Conservation (phyloP, 257 asterid genomes). For the Paulownia fortunei region DNA sequence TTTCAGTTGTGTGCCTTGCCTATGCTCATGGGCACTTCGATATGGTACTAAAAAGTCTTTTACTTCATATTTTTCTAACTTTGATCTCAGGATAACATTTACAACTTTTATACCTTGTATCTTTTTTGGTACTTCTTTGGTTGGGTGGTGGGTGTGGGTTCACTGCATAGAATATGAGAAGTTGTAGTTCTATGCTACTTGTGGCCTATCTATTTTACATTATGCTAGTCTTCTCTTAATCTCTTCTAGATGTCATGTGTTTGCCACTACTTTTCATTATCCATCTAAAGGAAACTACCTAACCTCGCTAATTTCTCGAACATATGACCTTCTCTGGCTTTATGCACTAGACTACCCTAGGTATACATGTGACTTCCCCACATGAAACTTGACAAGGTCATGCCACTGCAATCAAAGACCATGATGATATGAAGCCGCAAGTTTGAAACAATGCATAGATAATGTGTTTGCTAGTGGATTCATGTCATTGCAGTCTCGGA, state of each 20-base stretch:
- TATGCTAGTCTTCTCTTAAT: background rate
- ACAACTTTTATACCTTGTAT: background rate
- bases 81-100: background rate
- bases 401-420: no score
- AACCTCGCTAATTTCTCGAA: background rate
- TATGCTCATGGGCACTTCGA: conserved; percentile 72
- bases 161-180: conserved; percentile 2
- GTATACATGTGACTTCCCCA: no score
- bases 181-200: background rate
- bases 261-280: background rate
- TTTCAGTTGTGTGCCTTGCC: conserved; percentile 91
- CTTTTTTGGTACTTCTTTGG: background rate
- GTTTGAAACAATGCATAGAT: no score
- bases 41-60: conserved; percentile 52
- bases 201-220: background rate
- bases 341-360: no score
- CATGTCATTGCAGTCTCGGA: no score
- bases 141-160: background rate
- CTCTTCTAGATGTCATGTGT: background rate
- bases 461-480: no score
- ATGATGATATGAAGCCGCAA: no score
- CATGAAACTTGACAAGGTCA: no score
- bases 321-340: background rate
- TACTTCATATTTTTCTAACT: background rate
- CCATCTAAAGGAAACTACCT: background rate